Percentiles rank a stretch among this genome's conserved stretches.
Evolutionary conservation across 1,284 basidiomycete species (phyloP).

Genomic region (Psilocybe mexicana): DNA sequence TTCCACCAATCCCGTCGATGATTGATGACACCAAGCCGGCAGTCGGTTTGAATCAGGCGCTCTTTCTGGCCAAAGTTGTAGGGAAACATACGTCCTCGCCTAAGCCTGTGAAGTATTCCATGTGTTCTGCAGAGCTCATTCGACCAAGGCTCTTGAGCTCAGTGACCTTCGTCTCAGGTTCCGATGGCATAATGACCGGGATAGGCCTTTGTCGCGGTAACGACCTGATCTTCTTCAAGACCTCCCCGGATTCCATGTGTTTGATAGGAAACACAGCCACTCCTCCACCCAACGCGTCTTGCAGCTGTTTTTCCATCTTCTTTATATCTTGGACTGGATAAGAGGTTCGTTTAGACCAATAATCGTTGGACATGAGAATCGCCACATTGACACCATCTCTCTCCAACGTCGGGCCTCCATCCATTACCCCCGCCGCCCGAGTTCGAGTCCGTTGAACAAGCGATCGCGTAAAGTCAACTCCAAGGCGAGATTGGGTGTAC

Average conservation of each 20-base stretch:
- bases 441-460: neutral
- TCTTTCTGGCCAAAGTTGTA: neutral
- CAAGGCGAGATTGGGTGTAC: slow-evolving; percentile 5
- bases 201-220: neutral
- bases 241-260: neutral
- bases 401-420: neutral
- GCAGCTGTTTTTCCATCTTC: neutral
- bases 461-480: neutral
- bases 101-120: neutral
- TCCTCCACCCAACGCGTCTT: neutral
- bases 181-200: neutral
- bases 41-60: neutral
- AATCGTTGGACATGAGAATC: slow-evolving; percentile 3
- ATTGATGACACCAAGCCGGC: neutral
- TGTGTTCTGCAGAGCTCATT: slow-evolving; percentile 2
- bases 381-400: slow-evolving; percentile 1
- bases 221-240: slow-evolving; percentile 3
- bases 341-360: slow-evolving; percentile 1
- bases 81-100: neutral
- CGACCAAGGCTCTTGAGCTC: neutral
- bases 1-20: no score
- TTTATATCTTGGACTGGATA: neutral
- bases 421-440: neutral
- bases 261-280: neutral
- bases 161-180: neutral